phyloP scores from a whole-genome alignment of 1,284 basidiomycete genomes.

The Naganishia sp. region DNA sequence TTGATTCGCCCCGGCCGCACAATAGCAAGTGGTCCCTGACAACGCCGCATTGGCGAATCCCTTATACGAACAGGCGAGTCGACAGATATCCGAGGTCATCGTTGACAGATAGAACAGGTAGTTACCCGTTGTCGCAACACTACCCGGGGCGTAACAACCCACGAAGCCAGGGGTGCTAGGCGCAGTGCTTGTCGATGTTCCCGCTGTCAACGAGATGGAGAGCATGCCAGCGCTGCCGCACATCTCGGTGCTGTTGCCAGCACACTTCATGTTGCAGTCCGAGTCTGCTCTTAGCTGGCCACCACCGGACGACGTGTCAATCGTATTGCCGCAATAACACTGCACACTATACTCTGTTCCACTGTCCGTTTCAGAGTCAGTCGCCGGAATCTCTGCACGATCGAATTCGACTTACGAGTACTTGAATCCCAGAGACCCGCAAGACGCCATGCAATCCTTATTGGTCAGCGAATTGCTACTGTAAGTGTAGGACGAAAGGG shows the following conservation, averaged over 20 bases:
- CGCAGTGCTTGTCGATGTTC: not conserved
- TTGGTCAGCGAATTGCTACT: not conserved
- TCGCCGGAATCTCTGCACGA: not conserved
- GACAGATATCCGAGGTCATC: constrained; percentile 37
- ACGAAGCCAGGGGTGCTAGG: not conserved
- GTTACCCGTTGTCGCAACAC: not conserved
- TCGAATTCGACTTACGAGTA: not conserved
- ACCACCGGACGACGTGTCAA: constrained; percentile 35
- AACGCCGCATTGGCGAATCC: constrained; percentile 36
- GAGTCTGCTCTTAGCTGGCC: constrained; percentile 18
- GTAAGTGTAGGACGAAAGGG: not conserved
- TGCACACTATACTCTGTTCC: constrained; percentile 20
- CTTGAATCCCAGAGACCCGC: not conserved
- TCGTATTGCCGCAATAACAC: constrained; percentile 29
- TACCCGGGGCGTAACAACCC: constrained; percentile 11
- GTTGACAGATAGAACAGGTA: constrained; percentile 31
- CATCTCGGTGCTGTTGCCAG: constrained; percentile 40
- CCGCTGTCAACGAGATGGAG: constrained; percentile 39
- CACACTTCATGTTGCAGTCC: constrained; percentile 35
- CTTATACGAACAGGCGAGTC: constrained; percentile 34
- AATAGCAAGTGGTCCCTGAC: constrained; percentile 35
- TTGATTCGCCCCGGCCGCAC: constrained; percentile 30
- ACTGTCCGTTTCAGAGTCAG: constrained; percentile 8
- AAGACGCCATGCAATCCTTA: constrained; percentile 1
- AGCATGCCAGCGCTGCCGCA: constrained; percentile 40